Evolutionary conservation across 2,329 filamentous ascomycete species (phyloP), one percentile per base, ranked within the genome.

Genomic region (Stagonosporopsis rhizophila): DNA sequence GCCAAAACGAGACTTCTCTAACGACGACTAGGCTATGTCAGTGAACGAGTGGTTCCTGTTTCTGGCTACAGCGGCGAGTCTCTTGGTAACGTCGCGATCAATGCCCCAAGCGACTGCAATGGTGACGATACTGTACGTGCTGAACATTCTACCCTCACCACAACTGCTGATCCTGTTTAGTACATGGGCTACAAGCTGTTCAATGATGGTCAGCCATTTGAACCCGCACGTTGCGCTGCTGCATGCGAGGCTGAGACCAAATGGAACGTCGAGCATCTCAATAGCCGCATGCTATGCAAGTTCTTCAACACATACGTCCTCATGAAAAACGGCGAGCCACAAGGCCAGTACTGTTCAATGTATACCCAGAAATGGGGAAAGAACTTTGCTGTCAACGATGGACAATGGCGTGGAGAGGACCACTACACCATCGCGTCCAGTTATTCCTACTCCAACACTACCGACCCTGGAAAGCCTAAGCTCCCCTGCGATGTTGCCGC

Each of bases 301-400:
- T 52, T 44, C 48, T 52, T 51, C 39, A 52, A 44, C 48, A 44
- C 40, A 14, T 52, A 44, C 34, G 22, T 52, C 14, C 30, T 52
- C 17, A 44, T 27, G n/a, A 42, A 52, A 23, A 44, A 52, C 12
- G 34, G 34, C 5, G 32, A 38, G 32, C 32, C 48, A 2, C 40
- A 44, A 11, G 48, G 48, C 14, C 41, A 42, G 32, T 44, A 44
- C 40, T 52, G 48, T 12, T 20, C 39, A 4, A 27, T 52, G 22
- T 52, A 52, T 25, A 44, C 22, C 25, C 30, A 35, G 22, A 17
- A 19, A 15, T 52, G 40, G 40, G 38, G 27, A 2, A 34, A 35
- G 19, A 15, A 23, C 19, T 5, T 35, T 15, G 28, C 27, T 17
- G n/a, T 19, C 17, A 44, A 44, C 9, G 15, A 32, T 12, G 41